Conservation (phyloP, 1,139 yeast species). For the Spathaspora sp. region DNA sequence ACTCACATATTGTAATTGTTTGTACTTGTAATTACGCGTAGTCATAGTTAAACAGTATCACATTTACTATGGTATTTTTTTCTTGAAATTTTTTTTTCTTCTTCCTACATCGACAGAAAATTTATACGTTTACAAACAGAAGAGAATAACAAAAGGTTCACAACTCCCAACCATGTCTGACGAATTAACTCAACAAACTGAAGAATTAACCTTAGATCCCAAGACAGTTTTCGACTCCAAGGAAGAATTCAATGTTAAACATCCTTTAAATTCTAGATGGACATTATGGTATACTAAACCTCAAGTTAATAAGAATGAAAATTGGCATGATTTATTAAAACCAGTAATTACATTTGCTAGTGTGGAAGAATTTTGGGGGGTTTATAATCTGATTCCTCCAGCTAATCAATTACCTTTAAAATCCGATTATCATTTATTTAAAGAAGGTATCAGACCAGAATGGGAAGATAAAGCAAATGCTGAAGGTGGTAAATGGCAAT, state of each 20-base stretch:
- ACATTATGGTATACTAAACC: conserved; percentile 98
- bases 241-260: conserved; percentile 77
- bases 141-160: background rate
- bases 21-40: background rate
- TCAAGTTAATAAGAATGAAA: conserved; percentile 71
- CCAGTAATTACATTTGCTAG: conserved; percentile 90
- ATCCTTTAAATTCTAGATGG: conserved; percentile 92
- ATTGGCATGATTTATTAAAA: conserved; percentile 92
- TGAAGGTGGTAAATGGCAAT: conserved; percentile 91
- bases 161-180: conserved; percentile 35
- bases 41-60: background rate
- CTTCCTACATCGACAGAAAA: background rate
- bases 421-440: conserved; percentile 94
- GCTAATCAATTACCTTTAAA: conserved; percentile 89
- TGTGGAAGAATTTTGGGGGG: conserved; percentile 99
- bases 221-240: conserved; percentile 65
- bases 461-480: conserved; percentile 94
- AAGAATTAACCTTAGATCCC: conserved; percentile 51
- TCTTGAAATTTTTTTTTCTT: conserved; percentile 2
- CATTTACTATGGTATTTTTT: background rate
- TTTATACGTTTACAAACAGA: background rate
- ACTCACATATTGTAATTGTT: background rate
- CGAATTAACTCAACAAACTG: conserved; percentile 55
- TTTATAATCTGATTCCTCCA: conserved; percentile 89
- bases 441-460: conserved; percentile 94